Conservation (phyloP, 2,329 filamentous ascomycete genomes). For the Cordyceps tenuipes region DNA sequence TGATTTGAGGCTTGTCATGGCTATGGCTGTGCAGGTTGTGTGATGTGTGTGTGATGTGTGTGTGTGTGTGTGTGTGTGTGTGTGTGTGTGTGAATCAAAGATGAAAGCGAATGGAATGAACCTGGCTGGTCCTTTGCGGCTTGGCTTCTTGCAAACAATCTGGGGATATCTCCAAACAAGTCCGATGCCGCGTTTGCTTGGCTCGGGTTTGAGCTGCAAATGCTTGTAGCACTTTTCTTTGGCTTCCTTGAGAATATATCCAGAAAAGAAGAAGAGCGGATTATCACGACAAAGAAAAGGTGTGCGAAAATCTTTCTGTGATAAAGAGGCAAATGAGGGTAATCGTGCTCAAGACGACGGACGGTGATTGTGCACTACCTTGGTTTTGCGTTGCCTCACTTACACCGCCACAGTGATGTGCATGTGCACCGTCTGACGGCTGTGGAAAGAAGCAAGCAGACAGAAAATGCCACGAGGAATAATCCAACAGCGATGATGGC, state of each 20-base stretch:
- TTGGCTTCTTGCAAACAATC: not conserved
- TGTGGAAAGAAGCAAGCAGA: not conserved
- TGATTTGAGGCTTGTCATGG: constrained; percentile 23
- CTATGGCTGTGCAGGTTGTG: not conserved
- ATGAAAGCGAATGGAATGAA: not conserved
- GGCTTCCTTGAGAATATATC: not conserved
- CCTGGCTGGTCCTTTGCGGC: no score
- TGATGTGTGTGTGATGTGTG: no score
- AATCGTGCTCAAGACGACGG: not conserved
- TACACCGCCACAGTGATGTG: not conserved
- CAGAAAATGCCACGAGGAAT: not conserved
- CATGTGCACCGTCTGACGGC: not conserved
- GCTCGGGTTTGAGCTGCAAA: not conserved
- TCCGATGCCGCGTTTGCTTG: not conserved
- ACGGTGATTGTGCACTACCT: not conserved
- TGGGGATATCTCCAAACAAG: not conserved
- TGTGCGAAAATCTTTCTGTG: not conserved
- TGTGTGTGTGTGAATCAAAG: not conserved
- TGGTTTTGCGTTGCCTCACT: not conserved
- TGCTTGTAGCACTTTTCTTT: not conserved
- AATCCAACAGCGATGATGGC: not conserved
- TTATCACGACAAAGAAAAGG: not conserved
- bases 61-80: no score
- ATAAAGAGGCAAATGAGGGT: not conserved
- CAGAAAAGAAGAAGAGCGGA: not conserved